Evolutionary conservation across 2,329 filamentous ascomycete genomes (phyloP).

Genomic region (Talaromyces sp.): DNA sequence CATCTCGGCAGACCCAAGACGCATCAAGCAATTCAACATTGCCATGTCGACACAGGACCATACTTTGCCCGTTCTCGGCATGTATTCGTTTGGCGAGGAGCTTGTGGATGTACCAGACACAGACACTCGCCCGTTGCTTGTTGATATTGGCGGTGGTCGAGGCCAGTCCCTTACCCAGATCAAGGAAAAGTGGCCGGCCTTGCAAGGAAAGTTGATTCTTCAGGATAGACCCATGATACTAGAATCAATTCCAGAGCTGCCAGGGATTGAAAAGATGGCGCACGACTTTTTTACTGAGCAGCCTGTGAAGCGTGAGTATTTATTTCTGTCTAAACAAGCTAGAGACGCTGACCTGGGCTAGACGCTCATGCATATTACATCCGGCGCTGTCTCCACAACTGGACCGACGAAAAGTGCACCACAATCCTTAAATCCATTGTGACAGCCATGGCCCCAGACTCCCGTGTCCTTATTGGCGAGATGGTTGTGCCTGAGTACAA

Average conservation of each 20-base stretch:
- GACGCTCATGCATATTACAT: conserved; percentile 18
- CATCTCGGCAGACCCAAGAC: conserved; percentile 21
- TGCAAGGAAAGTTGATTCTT: conserved; percentile 32
- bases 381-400: conserved; percentile 21
- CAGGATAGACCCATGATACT: conserved; percentile 35
- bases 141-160: conserved; percentile 38
- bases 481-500: conserved; percentile 30
- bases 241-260: conserved; percentile 17
- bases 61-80: conserved; percentile 15
- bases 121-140: conserved; percentile 24
- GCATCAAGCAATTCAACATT: conserved; percentile 17
- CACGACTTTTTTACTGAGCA: conserved; percentile 11
- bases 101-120: conserved; percentile 5
- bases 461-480: conserved; percentile 40
- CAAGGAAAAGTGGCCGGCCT: conserved; percentile 22
- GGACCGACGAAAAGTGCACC: conserved; percentile 16
- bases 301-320: conserved; percentile 13
- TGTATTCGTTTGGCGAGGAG: conserved; percentile 16
- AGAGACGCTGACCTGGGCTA: neutral
- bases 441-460: conserved; percentile 29
- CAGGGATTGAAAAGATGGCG: conserved; percentile 26
- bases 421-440: conserved; percentile 20
- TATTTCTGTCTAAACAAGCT: neutral
- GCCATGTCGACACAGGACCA: conserved; percentile 18
- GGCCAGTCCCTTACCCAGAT: conserved; percentile 36